Conservation (phyloP, 805 yeast species). For the Saccharomycopsis olivae region DNA sequence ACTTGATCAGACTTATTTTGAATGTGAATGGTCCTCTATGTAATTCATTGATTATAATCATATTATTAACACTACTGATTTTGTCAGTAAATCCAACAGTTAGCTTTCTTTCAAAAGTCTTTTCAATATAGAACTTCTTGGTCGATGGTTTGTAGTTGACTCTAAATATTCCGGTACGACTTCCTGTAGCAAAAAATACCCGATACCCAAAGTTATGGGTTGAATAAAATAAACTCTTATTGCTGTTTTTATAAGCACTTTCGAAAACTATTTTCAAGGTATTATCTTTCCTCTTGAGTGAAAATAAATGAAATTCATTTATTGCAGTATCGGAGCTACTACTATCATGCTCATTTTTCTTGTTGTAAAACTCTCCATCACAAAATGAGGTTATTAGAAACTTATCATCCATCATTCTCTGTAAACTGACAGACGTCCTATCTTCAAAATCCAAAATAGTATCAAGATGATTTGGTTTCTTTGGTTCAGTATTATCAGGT, state of each 20-base stretch:
- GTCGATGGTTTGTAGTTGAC: slow-evolving; percentile 14
- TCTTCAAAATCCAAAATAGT: slow-evolving; percentile 11
- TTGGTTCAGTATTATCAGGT: not conserved
- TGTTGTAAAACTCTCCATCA: not conserved
- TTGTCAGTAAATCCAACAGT: slow-evolving; percentile 1
- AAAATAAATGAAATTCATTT: slow-evolving; percentile 6
- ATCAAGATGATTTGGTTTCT: not conserved
- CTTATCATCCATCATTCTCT: slow-evolving; percentile 7
- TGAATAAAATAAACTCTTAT: not conserved
- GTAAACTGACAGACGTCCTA: slow-evolving; percentile 13
- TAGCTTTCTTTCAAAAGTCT: slow-evolving; percentile 5
- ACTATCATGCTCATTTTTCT: not conserved
- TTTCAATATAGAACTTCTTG: slow-evolving; percentile 6
- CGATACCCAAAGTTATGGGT: slow-evolving; percentile 12
- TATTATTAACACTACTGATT: slow-evolving; percentile 2
- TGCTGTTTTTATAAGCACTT: not conserved
- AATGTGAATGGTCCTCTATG: slow-evolving; percentile 7
- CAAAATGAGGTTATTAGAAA: slow-evolving; percentile 3
- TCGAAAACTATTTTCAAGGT: not conserved
- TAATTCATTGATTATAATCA: slow-evolving; percentile 10
- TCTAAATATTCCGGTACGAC: slow-evolving; percentile 8
- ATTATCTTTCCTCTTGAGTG: not conserved
- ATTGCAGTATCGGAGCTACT: not conserved
- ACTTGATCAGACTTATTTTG: slow-evolving; percentile 5
- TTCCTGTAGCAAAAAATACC: slow-evolving; percentile 12